Evolutionary conservation across 1,284 basidiomycete species (phyloP), one percentile per base, ranked within the genome.

Genomic region (Microbotryum silenes-acaulis): DNA sequence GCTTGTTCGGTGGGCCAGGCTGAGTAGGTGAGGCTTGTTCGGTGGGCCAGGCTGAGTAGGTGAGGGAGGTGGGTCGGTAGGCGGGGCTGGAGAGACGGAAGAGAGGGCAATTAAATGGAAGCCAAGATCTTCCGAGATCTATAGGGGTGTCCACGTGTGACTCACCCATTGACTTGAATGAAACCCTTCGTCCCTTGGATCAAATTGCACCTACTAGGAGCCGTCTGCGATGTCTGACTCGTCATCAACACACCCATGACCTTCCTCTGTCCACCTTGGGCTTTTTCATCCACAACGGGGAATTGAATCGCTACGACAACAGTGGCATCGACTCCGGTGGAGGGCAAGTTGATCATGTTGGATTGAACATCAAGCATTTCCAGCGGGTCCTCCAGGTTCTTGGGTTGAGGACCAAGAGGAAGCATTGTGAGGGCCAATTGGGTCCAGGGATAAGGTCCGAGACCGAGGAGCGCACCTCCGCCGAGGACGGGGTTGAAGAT

Each of bases 391-490:
- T 42, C 6, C 37, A 42, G 16, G 14, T 5, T 12, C 47, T 57
- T 60, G 23, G 62, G 67, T 8, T 63, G 42, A 2, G 50, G 20
- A 9, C 56, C 49, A 2, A 46, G 60, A 5, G 47, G 52, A 9
- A 64, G 45, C 20, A 71, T 48, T 61, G 69, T 8, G 65, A 75
- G 46, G 62, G 71, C 74, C 9, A 76, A 74, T n/a, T 72, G 75
- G 10, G 73, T 75, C 51, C 70, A 68, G 18, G 72, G 69, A 57
- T 71, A 70, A 50, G 75, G 65, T 69, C 79, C 79, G 7, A 80
- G 61, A 66, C 80, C 80, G 45, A 80, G 72, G 10, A 80, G 63
- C 0, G 75, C 73, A 7, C 79, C 79, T 8, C 80, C 80, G 0
- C 76, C 79, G 0, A 79, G 69, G 20, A 77, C 73, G 0, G 77